Evolutionary conservation across 2,329 filamentous ascomycete species (phyloP).

Genomic region (Calonectria henricotiae): DNA sequence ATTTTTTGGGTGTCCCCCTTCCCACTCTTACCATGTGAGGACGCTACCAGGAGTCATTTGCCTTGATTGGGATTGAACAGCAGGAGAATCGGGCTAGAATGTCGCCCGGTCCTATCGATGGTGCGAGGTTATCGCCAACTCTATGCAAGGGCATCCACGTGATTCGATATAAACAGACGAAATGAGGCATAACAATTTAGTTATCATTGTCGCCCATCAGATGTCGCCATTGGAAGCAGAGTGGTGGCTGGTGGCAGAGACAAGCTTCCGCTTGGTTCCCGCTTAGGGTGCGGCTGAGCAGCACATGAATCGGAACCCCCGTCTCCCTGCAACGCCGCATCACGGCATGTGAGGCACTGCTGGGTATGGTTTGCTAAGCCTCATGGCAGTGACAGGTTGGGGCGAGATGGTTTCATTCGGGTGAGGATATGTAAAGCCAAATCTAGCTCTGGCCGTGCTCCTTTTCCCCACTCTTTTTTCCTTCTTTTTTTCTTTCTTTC

Average conservation of each 20-base stretch:
- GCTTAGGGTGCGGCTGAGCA: slow-evolving; percentile 38
- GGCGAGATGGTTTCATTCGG: not conserved
- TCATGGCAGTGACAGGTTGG: slow-evolving; percentile 15
- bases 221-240: slow-evolving; percentile 3
- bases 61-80: not conserved
- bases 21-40: not conserved
- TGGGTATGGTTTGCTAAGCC: slow-evolving; percentile 28
- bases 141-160: slow-evolving; percentile 1
- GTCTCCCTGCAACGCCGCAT: slow-evolving; percentile 17
- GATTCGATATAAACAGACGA: not conserved
- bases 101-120: not conserved
- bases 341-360: slow-evolving; percentile 28
- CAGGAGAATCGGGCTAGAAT: not conserved
- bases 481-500: not conserved
- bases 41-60: not conserved
- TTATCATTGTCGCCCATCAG: not conserved
- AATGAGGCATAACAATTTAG: not conserved
- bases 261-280: slow-evolving; percentile 34
- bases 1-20: slow-evolving; percentile 16
- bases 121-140: not conserved
- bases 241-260: slow-evolving; percentile 26
- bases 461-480: not conserved
- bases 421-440: slow-evolving; percentile 5
- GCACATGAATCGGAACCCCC: slow-evolving; percentile 26
- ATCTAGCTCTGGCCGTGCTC: not conserved